phyloP scores from a whole-genome alignment of 2,329 filamentous ascomycete species.

The Fusarium sp. region DNA sequence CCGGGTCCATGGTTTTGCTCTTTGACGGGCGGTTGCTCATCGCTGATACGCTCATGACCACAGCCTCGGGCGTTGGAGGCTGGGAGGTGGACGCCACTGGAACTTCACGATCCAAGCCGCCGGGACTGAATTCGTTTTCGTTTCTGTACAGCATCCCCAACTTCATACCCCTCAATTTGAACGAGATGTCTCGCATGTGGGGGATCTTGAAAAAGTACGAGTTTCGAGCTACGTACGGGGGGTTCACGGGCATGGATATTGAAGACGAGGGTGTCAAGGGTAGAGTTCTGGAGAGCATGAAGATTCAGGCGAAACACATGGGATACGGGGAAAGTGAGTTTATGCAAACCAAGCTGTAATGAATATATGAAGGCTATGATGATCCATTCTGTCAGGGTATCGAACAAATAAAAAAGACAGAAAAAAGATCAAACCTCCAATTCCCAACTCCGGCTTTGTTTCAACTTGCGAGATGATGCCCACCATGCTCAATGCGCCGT shows the following conservation, averaged over 20 bases:
- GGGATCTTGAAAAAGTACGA: slow-evolving; percentile 68
- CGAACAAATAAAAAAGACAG: not conserved
- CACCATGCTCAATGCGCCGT: not conserved
- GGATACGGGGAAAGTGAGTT: slow-evolving; percentile 59
- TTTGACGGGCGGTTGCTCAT: slow-evolving; percentile 74
- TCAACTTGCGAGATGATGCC: not conserved
- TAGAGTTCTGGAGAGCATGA: slow-evolving; percentile 79
- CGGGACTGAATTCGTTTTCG: slow-evolving; percentile 65
- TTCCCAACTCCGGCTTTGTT: slow-evolving; percentile 18
- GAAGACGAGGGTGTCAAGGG: slow-evolving; percentile 66
- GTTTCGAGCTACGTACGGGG: slow-evolving; percentile 76
- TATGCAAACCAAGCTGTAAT: slow-evolving; percentile 42
- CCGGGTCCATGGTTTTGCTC: slow-evolving; percentile 76
- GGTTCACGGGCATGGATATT: slow-evolving; percentile 74
- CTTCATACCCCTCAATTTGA: slow-evolving; percentile 75
- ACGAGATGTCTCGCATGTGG: slow-evolving; percentile 77
- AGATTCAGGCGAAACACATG: slow-evolving; percentile 72
- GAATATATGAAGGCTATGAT: not conserved
- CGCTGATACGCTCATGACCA: slow-evolving; percentile 81
- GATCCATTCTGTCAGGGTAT: slow-evolving; percentile 38
- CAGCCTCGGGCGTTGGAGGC: slow-evolving; percentile 65
- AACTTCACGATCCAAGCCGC: slow-evolving; percentile 50
- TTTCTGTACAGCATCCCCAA: slow-evolving; percentile 86
- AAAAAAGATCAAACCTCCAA: not conserved
- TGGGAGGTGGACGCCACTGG: slow-evolving; percentile 59